Conservation (phyloP, 2,329 filamentous ascomycete genomes). For the Triangularia setosa region DNA sequence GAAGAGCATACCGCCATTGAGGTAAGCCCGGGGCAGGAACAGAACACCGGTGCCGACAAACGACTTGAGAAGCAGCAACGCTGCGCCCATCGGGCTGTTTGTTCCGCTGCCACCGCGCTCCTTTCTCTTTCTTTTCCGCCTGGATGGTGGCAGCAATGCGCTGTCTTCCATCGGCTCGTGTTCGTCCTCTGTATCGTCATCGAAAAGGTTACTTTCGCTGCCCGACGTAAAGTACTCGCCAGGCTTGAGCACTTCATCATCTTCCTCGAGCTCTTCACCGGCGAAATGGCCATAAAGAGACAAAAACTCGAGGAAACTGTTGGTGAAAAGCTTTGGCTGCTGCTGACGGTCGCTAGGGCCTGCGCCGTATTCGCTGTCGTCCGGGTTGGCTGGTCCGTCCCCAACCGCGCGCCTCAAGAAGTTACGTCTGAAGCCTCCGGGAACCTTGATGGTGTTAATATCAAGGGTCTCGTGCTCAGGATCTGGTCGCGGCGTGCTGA, state of each 20-base stretch:
- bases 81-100: slow-evolving; percentile 74
- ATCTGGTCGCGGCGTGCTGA: slow-evolving; percentile 70
- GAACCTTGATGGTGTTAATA: slow-evolving; percentile 86
- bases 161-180: slow-evolving; percentile 84
- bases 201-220: slow-evolving; percentile 60
- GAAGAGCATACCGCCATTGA: slow-evolving; percentile 97
- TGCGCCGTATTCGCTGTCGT: slow-evolving; percentile 39
- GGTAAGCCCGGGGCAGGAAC: slow-evolving; percentile 86
- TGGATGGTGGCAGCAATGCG: slow-evolving; percentile 72
- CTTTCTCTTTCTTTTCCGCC: slow-evolving; percentile 72
- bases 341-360: slow-evolving; percentile 37
- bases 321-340: slow-evolving; percentile 70
- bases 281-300: slow-evolving; percentile 96
- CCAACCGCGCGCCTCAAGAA: slow-evolving; percentile 74
- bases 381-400: slow-evolving; percentile 48
- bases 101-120: slow-evolving; percentile 68
- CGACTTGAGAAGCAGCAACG: slow-evolving; percentile 86
- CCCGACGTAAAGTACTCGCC: slow-evolving; percentile 91
- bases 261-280: slow-evolving; percentile 93
- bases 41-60: slow-evolving; percentile 96
- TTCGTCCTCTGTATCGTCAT: slow-evolving; percentile 59
- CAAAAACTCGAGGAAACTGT: slow-evolving; percentile 92
- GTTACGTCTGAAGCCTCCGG: slow-evolving; percentile 89
- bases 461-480: slow-evolving; percentile 78
- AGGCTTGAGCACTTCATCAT: slow-evolving; percentile 81